These are phyloP conservation scores for Rosa hybrid DNA, from an alignment of 331 rosid genomes.

Conservation along the genomic window DNA sequence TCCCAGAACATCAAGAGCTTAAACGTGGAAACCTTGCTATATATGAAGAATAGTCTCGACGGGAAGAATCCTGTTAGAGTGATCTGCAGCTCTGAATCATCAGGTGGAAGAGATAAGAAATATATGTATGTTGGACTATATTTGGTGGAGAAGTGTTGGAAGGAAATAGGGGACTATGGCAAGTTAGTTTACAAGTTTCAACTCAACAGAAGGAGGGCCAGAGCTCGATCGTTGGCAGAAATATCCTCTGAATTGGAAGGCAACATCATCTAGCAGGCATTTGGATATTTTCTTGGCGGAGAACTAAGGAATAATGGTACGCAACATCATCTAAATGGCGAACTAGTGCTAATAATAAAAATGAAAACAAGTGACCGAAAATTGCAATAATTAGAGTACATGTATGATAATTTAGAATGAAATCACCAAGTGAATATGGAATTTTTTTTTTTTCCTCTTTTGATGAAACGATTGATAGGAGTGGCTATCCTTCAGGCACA, in stretches of 20 bases:
- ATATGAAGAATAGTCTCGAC: constrained; percentile 59
- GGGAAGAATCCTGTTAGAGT: constrained; percentile 71
- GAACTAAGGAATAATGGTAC: no score
- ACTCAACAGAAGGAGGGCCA: constrained; percentile 61
- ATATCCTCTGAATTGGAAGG: neutral
- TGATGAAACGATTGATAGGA: no score
- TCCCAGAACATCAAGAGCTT: constrained; percentile 87
- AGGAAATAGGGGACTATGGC: constrained; percentile 78
- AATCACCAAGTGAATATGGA: no score
- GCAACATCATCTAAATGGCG: no score
- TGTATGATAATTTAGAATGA: no score
- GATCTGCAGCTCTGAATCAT: constrained; percentile 67
- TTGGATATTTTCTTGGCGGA: neutral
- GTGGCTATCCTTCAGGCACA: no score
- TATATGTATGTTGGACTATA: constrained; percentile 81
- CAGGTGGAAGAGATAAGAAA: constrained; percentile 47
- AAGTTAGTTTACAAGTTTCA: constrained; percentile 72
- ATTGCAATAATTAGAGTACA: no score
- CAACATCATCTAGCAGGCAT: neutral
- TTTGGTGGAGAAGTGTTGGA: constrained; percentile 61
- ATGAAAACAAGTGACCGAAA: no score
- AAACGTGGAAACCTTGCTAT: constrained; percentile 80
- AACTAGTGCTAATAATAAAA: no score
- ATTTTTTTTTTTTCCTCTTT: no score
- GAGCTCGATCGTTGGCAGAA: constrained; percentile 64